Percentiles rank a stretch among this genome's conserved stretches.
phyloP scores from a whole-genome alignment of 2,329 filamentous ascomycete genomes.

The Ascochyta viciae-villosae region DNA sequence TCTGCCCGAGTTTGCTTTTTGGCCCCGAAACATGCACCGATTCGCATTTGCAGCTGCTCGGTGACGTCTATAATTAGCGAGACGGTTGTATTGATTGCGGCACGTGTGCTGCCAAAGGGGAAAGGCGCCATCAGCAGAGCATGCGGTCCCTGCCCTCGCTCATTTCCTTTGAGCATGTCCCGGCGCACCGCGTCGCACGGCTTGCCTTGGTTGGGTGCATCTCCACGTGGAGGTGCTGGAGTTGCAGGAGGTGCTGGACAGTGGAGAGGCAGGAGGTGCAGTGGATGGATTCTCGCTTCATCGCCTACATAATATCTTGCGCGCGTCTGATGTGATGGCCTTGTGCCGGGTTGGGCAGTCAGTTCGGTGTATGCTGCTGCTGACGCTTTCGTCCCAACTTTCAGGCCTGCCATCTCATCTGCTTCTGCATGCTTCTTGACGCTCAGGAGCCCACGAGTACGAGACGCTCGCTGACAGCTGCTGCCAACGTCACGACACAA shows the following conservation, averaged over 20 bases:
- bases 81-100: conserved; percentile 43
- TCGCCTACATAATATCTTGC: conserved; percentile 17
- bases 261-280: conserved; percentile 17
- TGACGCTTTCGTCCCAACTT: conserved; percentile 17
- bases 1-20: conserved; percentile 31
- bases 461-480: conserved; percentile 37
- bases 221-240: conserved; percentile 43
- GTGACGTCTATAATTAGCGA: conserved; percentile 42
- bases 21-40: conserved; percentile 30
- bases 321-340: conserved; percentile 28
- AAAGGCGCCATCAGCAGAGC: conserved; percentile 37
- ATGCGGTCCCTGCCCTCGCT: conserved; percentile 20
- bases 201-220: conserved; percentile 33
- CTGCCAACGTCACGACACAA: conserved; percentile 18
- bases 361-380: conserved; percentile 14
- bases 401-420: conserved; percentile 10
- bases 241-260: not conserved
- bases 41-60: conserved; percentile 21
- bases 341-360: conserved; percentile 8
- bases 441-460: conserved; percentile 24
- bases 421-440: not conserved
- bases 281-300: conserved; percentile 19
- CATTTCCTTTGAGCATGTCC: conserved; percentile 33
- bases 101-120: conserved; percentile 41
- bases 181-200: conserved; percentile 32